Conservation (phyloP, 2,329 filamentous ascomycete species). For the Dendrostoma leiphaemia region DNA sequence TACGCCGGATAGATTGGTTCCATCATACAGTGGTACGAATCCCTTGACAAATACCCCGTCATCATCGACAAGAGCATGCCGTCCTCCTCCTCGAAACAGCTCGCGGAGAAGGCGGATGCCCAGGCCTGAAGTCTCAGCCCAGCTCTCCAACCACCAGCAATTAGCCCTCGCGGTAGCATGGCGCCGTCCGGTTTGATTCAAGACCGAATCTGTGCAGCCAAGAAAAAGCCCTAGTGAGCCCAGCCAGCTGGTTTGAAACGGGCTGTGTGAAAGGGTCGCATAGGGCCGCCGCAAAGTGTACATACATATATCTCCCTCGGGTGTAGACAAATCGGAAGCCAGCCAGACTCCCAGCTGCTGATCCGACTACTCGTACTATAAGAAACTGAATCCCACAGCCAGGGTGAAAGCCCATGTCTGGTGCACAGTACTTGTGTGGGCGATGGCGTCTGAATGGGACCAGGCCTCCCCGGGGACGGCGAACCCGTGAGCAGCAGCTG, state of each 20-base stretch:
- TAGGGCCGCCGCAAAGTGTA: no score
- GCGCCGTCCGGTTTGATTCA: neutral
- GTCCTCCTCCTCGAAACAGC: neutral
- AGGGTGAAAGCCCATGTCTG: neutral
- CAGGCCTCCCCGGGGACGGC: no score
- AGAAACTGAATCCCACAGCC: neutral
- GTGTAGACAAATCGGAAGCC: neutral
- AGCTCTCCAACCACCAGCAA: no score
- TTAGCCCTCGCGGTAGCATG: no score
- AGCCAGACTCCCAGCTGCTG: no score
- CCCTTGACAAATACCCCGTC: conserved; percentile 31
- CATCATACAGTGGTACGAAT: conserved; percentile 31
- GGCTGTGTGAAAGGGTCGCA: neutral
- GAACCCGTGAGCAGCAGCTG: no score
- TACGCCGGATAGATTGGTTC: conserved; percentile 26
- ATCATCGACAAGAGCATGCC: conserved; percentile 13
- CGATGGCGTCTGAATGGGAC: no score
- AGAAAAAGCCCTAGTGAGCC: no score
- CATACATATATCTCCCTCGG: neutral
- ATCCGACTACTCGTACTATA: no score
- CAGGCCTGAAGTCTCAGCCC: neutral
- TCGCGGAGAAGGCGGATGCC: neutral
- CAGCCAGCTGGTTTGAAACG: no score
- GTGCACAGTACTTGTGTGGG: neutral
- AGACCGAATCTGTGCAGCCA: no score